A percentile compares a stretch with the other conserved stretches of the same genome.
These are phyloP conservation scores for Aspergillus tamarii DNA, from an alignment of 2,329 filamentous ascomycete genomes.

Conservation along the genomic window DNA sequence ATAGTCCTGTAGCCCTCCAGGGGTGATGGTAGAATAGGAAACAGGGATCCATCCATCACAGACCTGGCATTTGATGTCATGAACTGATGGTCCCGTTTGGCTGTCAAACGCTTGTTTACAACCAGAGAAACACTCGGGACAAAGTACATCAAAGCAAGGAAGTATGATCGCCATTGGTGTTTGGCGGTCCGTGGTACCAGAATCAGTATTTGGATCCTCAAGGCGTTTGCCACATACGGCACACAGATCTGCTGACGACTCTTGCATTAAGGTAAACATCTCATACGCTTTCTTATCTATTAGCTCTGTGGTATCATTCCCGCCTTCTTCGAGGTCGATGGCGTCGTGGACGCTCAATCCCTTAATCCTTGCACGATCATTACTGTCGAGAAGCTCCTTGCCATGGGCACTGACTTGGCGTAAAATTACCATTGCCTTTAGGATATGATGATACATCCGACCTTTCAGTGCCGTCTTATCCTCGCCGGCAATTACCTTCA, in stretches of 20 bases:
- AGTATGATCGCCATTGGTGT: conserved; percentile 72
- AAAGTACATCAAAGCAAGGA: conserved; percentile 84
- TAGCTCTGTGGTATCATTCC: conserved; percentile 60
- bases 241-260: conserved; percentile 78
- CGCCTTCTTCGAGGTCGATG: conserved; percentile 84
- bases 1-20: conserved; percentile 55
- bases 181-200: conserved; percentile 54
- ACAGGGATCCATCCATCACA: conserved; percentile 68
- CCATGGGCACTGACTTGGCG: conserved; percentile 92
- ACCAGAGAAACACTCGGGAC: conserved; percentile 68
- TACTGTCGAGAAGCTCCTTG: conserved; percentile 82
- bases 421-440: conserved; percentile 87
- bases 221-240: conserved; percentile 70
- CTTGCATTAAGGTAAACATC: conserved; percentile 80
- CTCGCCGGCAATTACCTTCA: conserved; percentile 72
- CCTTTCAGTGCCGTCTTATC: conserved; percentile 73
- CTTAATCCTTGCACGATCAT: conserved; percentile 78
- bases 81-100: conserved; percentile 46
- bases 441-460: conserved; percentile 88
- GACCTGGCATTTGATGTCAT: conserved; percentile 64
- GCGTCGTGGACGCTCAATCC: conserved; percentile 82
- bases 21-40: conserved; percentile 69
- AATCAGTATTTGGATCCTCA: conserved; percentile 55
- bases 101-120: conserved; percentile 60
- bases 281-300: conserved; percentile 77